These are phyloP conservation scores for Vitis amurensis DNA, from an alignment of 164 flowering plant species.

Conservation along the genomic window DNA sequence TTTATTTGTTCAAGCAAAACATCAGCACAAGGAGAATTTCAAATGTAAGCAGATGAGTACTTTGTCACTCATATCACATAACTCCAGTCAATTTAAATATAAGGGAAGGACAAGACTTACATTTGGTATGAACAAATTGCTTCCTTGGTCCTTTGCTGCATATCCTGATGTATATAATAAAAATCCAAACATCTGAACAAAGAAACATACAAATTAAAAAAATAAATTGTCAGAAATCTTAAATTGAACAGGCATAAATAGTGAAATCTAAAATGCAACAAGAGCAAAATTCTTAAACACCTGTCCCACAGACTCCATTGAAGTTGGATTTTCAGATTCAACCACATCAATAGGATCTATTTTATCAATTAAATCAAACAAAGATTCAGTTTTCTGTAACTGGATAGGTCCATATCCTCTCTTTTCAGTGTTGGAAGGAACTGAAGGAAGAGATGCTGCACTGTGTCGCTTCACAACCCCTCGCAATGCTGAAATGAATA, in stretches of 20 bases:
- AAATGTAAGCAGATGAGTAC: too few species aligned
- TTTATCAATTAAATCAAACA: slow-evolving; percentile 47
- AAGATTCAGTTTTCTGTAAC: slow-evolving; percentile 44
- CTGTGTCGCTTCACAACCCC: slow-evolving; percentile 58
- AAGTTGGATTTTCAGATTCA: slow-evolving; percentile 63
- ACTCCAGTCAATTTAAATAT: background rate
- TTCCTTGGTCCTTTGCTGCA: slow-evolving; percentile 42
- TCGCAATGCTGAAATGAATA: slow-evolving; percentile 61
- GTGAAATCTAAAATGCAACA: background rate
- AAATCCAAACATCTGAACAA: slow-evolving; percentile 78
- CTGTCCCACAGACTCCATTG: slow-evolving; percentile 91
- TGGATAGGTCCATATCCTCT: slow-evolving; percentile 62
- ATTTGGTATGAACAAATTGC: slow-evolving; percentile 65
- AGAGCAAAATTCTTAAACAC: slow-evolving; percentile 30
- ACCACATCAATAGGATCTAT: slow-evolving; percentile 35
- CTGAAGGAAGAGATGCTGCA: slow-evolving; percentile 44
- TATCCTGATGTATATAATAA: slow-evolving; percentile 63
- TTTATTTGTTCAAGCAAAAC: background rate
- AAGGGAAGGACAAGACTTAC: slow-evolving; percentile 24
- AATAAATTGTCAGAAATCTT: slow-evolving; percentile 3
- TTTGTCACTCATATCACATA: too few species aligned
- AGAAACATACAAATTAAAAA: slow-evolving; percentile 1
- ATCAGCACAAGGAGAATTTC: too few species aligned
- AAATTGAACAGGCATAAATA: background rate
- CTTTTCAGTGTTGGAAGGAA: slow-evolving; percentile 59